Conservation (phyloP, 306 rosid genomes). For the Corylus heterophylla region DNA sequence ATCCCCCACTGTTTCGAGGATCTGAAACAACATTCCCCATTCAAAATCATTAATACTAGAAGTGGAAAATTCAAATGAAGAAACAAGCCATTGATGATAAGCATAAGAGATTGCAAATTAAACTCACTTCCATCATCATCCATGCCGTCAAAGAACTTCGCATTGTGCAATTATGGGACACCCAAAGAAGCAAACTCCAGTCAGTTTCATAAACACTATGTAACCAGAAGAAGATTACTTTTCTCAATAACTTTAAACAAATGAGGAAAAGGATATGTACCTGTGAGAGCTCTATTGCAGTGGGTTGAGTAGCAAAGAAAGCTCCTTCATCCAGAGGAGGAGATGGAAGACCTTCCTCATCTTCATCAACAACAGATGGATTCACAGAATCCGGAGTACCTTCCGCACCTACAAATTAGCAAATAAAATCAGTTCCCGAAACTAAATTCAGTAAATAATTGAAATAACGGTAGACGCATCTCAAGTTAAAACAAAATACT, state of each 20-base stretch:
- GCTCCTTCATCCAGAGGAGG: constrained; percentile 90
- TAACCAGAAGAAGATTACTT: neutral
- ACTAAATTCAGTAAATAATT: neutral
- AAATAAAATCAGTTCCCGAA: constrained; percentile 8
- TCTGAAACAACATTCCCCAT: constrained; percentile 65
- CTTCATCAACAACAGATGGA: constrained; percentile 65
- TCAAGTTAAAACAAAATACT: neutral
- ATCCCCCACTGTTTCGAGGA: constrained; percentile 62
- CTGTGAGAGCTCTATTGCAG: constrained; percentile 79
- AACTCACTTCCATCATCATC: constrained; percentile 97
- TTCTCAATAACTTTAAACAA: constrained; percentile 3
- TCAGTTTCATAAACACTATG: constrained; percentile 41
- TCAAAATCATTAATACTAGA: constrained; percentile 40
- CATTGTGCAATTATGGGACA: constrained; percentile 27
- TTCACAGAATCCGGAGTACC: constrained; percentile 72
- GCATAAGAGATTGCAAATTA: constrained; percentile 37
- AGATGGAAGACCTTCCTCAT: constrained; percentile 80
- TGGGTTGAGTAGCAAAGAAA: constrained; percentile 59
- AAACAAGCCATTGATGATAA: constrained; percentile 43
- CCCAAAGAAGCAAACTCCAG: constrained; percentile 35
- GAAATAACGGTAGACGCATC: neutral
- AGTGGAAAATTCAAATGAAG: constrained; percentile 38
- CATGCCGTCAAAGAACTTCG: constrained; percentile 96
- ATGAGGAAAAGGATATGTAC: constrained; percentile 36
- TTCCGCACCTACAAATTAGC: constrained; percentile 43